These are phyloP conservation scores for Solanum piurae DNA, from an alignment of 257 asterid genomes.

Conservation along the genomic window DNA sequence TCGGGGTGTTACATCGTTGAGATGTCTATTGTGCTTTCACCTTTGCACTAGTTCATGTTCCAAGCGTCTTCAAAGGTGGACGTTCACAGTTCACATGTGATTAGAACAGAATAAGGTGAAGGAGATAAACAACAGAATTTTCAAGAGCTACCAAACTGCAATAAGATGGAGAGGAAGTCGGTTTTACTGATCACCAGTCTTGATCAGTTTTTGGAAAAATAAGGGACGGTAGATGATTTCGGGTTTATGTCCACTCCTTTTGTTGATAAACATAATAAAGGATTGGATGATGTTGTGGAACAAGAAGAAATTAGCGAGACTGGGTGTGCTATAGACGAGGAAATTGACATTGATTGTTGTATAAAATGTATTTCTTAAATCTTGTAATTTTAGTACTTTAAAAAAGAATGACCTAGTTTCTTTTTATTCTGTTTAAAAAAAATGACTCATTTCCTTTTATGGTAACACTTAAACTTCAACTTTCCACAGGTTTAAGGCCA, in stretches of 20 bases:
- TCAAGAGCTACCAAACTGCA: background rate
- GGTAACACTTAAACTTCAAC: too few relatives aligned
- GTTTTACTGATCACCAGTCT: too few relatives aligned
- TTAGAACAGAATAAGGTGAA: background rate
- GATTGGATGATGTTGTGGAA: background rate
- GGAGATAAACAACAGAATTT: background rate
- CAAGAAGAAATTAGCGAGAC: background rate
- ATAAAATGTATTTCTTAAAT: background rate
- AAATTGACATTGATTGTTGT: background rate
- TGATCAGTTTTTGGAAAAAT: too few relatives aligned
- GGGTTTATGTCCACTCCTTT: background rate
- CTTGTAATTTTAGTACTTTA: background rate
- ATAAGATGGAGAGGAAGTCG: background rate
- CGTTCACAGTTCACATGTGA: background rate
- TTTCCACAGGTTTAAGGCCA: too few relatives aligned
- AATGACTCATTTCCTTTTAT: too few relatives aligned
- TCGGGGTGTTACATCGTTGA: background rate
- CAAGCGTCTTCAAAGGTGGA: background rate
- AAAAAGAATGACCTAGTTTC: too few relatives aligned
- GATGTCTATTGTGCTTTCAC: background rate
- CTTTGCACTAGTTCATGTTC: background rate
- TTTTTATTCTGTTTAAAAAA: too few relatives aligned
- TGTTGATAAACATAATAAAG: background rate
- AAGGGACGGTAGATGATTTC: background rate
- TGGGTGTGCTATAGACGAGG: background rate